phyloP scores from a whole-genome alignment of 2,329 filamentous ascomycete genomes.

The Gremmenia infestans region DNA sequence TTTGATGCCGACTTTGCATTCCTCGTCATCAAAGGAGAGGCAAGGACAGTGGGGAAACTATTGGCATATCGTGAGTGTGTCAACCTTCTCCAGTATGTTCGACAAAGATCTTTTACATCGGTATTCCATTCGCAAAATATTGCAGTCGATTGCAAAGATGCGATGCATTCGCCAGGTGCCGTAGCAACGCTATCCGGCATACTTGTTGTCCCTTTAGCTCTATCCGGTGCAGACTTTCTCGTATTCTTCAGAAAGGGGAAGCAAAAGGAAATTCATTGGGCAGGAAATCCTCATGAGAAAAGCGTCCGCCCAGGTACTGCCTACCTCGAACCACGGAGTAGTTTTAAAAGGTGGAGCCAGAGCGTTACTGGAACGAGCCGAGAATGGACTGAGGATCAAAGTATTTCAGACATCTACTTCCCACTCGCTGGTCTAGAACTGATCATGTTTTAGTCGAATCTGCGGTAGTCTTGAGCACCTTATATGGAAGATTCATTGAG shows the following conservation, averaged over 20 bases:
- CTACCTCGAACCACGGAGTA: slow-evolving; percentile 19
- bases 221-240: slow-evolving; percentile 18
- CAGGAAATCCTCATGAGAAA: slow-evolving; percentile 22
- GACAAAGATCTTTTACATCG: slow-evolving; percentile 6
- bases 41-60: slow-evolving; percentile 19
- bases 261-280: slow-evolving; percentile 20
- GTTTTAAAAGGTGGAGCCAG: slow-evolving; percentile 21
- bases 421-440: neutral
- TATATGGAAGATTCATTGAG: slow-evolving; percentile 23
- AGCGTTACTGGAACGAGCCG: slow-evolving; percentile 16
- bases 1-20: slow-evolving; percentile 22
- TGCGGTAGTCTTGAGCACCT: slow-evolving; percentile 17
- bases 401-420: neutral
- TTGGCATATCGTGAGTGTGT: slow-evolving; percentile 19
- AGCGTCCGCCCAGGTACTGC: slow-evolving; percentile 1
- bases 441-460: slow-evolving; percentile 9
- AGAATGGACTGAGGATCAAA: slow-evolving; percentile 23
- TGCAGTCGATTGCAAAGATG: slow-evolving; percentile 14
- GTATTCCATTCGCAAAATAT: slow-evolving; percentile 17
- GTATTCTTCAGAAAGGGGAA: slow-evolving; percentile 21
- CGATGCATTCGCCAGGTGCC: slow-evolving; percentile 6
- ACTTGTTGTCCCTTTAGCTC: slow-evolving; percentile 18
- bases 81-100: slow-evolving; percentile 17
- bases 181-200: slow-evolving; percentile 11
- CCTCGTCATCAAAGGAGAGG: slow-evolving; percentile 20